A percentile compares a stretch with the other conserved stretches of the same genome.
Conservation (phyloP, 768 basidiomycete genomes). For the Boletus eberwhitei region DNA sequence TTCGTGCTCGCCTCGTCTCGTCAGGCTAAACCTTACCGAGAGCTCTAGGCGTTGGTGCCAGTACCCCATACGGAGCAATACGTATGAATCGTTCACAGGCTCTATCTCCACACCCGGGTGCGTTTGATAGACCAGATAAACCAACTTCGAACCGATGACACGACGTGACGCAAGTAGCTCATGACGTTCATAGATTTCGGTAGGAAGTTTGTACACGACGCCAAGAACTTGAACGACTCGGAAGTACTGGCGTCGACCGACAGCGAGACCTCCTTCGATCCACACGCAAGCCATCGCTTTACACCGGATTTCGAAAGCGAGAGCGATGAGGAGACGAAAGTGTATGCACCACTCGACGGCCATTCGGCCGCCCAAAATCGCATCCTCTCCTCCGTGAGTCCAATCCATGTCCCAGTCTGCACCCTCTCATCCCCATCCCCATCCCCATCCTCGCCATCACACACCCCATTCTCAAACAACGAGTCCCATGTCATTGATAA, state of each 20-base stretch:
- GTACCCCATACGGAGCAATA: background rate
- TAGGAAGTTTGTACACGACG: conserved; percentile 1
- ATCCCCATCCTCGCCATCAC: too few species aligned
- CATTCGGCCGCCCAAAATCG: background rate
- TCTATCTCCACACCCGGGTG: conserved; percentile 10
- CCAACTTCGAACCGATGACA: background rate
- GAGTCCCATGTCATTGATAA: background rate
- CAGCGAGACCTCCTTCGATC: background rate
- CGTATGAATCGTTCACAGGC: conserved; percentile 12
- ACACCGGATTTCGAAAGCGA: conserved; percentile 14
- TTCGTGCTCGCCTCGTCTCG: background rate
- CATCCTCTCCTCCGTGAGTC: conserved; percentile 15
- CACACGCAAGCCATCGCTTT: background rate
- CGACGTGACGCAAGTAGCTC: background rate
- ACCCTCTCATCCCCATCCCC: background rate
- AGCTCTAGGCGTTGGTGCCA: background rate
- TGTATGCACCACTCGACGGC: background rate
- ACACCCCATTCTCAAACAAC: background rate
- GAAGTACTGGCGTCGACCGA: background rate
- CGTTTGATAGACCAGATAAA: background rate
- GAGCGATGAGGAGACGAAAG: conserved; percentile 4
- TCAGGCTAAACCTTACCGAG: background rate
- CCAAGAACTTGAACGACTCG: conserved; percentile 5
- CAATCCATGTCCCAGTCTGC: background rate
- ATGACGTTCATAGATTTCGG: conserved; percentile 6